Evolutionary conservation across 1,139 yeast genomes (phyloP).

Genomic region (Yamadazyma atlantica): DNA sequence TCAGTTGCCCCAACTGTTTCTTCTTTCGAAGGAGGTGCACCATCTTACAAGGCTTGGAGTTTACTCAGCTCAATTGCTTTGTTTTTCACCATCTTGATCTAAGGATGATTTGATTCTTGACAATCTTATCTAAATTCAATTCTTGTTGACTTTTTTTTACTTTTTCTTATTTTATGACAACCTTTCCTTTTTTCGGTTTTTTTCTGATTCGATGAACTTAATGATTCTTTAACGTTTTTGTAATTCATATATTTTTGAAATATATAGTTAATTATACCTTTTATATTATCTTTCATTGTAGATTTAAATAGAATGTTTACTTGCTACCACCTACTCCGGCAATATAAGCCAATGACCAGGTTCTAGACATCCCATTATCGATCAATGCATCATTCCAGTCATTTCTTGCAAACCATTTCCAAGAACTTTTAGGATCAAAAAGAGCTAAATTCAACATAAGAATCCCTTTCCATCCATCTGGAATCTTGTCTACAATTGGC

Average conservation of each 20-base stretch:
- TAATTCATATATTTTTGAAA: no score
- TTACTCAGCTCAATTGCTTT: conserved; percentile 5
- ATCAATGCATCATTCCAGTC: conserved; percentile 39
- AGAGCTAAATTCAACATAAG: conserved; percentile 41
- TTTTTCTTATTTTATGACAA: background rate
- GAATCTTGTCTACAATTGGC: conserved; percentile 32
- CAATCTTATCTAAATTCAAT: background rate
- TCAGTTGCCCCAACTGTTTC: conserved; percentile 3
- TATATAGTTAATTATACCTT: no score
- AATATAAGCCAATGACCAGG: conserved; percentile 45
- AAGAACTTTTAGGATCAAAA: conserved; percentile 34
- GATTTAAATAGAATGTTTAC: no score
- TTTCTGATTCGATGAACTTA: background rate
- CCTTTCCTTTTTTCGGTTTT: background rate
- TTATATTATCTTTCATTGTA: no score
- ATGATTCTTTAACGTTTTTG: background rate
- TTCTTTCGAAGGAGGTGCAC: conserved; percentile 5
- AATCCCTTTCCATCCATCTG: conserved; percentile 49
- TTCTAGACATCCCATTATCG: conserved; percentile 46
- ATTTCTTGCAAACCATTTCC: conserved; percentile 40
- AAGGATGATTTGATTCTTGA: background rate
- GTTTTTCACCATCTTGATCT: conserved; percentile 5
- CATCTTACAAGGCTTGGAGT: conserved; percentile 5
- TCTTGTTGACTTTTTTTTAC: background rate
- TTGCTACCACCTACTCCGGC: conserved; percentile 36